Evolutionary conservation across 371 early-diverging fungal species (phyloP).

Genomic region (Gilbertella persicaria): DNA sequence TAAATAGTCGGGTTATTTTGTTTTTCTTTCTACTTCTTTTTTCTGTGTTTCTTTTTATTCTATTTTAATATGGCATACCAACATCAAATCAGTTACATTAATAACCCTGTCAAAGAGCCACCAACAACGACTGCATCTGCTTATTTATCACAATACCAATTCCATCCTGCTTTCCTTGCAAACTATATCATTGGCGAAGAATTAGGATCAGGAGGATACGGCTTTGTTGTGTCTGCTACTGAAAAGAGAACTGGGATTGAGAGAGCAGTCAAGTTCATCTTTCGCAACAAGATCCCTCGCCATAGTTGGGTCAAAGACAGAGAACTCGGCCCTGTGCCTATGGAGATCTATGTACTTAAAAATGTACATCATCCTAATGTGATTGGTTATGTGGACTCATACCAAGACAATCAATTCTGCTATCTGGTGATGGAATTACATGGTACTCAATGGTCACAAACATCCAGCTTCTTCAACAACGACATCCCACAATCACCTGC

Average conservation of each 20-base stretch:
- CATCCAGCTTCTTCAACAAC: conserved; percentile 11
- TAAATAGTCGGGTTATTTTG: conserved; percentile 10
- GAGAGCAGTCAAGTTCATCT: conserved; percentile 83
- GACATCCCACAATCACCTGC: conserved; percentile 27
- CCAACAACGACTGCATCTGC: neutral
- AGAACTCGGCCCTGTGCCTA: conserved; percentile 67
- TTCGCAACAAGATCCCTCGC: conserved; percentile 61
- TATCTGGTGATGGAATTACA: conserved; percentile 82
- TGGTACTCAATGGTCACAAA: conserved; percentile 66
- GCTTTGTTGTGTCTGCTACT: conserved; percentile 69
- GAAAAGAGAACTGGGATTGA: conserved; percentile 53
- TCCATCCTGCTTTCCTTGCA: conserved; percentile 49
- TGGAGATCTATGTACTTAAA: conserved; percentile 74
- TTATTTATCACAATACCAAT: conserved; percentile 24
- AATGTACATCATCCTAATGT: conserved; percentile 71
- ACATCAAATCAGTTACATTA: conserved; percentile 9
- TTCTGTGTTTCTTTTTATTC: conserved; percentile 7
- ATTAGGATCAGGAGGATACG: conserved; percentile 81
- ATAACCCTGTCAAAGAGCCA: conserved; percentile 4
- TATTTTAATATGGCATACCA: conserved; percentile 2
- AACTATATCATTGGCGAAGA: conserved; percentile 65
- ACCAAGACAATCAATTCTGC: conserved; percentile 65
- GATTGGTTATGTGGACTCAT: conserved; percentile 67
- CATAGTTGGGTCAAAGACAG: conserved; percentile 62
- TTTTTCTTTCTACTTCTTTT: conserved; percentile 4